Evolutionary conservation across 192 early-diverging fungal genomes (phyloP), one percentile per base, ranked within the genome.

Genomic region (Coemansia sp.): DNA sequence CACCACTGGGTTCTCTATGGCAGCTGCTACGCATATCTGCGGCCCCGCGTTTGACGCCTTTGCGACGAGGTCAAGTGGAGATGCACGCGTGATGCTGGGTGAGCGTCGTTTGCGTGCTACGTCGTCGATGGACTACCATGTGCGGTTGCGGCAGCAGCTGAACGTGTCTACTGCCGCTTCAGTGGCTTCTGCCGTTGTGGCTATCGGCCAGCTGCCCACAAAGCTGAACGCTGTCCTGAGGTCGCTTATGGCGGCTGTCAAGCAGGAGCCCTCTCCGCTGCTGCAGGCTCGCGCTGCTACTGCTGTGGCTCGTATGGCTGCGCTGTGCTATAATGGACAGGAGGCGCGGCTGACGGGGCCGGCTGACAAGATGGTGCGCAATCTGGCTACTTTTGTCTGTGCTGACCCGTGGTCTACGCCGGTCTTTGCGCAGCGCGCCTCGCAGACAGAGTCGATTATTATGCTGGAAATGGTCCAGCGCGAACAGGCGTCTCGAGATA

Each of bases 201-300:
- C 88, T 8, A 66, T 97, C 32, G 92, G 91, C 4, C 79, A 67
- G 2, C 79, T 98, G 13, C 96, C 98, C 7, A 62, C 80, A 0
- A 96, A 94, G 73, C 84, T 96, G 8, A 96, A 92, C 66, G 87
- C 90, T 0, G 78, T 99, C 9, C 89, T 98, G 53, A 88, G 95
- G 26, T 79, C 90, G 53, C 76, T 99, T 32, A 98, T 97, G 94
- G 88, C 91, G 46, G 87, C 90, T 16, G 84, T 97, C 64, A 93
- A 95, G 76, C 73, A 70, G 42, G 91, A 92, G 72, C 66, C 47
- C 10, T 85, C 83, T 26, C 75, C 67, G 32, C 74, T 87, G 44
- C 63, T 92, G 32, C 91, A 92, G 67, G 21, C 52, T 33, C 84
- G 91, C 10, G 80, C 84, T 23, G 89, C 88, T 2, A 35, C 26